These are phyloP conservation scores for Exophiala spinifera DNA, from an alignment of 2,329 filamentous ascomycete genomes.

Conservation along the genomic window DNA sequence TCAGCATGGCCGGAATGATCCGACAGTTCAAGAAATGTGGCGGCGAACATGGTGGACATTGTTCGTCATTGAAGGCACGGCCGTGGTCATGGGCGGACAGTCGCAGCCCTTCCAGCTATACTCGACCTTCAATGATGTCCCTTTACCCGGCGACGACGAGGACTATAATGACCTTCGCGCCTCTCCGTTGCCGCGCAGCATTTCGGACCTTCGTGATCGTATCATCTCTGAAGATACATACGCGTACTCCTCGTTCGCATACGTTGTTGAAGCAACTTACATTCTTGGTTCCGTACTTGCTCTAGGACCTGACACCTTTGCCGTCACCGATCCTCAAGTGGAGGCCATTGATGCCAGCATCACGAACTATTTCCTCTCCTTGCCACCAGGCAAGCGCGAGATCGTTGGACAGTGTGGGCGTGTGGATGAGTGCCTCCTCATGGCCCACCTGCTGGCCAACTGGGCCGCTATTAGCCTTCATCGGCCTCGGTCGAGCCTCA, in stretches of 20 bases:
- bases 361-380: constrained; percentile 74
- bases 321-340: constrained; percentile 45
- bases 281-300: constrained; percentile 73
- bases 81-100: constrained; percentile 62
- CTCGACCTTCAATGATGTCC: constrained; percentile 68
- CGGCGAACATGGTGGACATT: constrained; percentile 88
- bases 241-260: constrained; percentile 78
- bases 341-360: constrained; percentile 58
- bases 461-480: constrained; percentile 68
- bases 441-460: constrained; percentile 39
- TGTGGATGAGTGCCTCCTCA: constrained; percentile 63
- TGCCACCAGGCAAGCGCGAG: constrained; percentile 69
- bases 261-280: constrained; percentile 75
- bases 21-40: constrained; percentile 76
- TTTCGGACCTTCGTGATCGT: constrained; percentile 58
- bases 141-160: constrained; percentile 78
- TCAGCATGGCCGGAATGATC: constrained; percentile 49
- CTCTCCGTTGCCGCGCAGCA: constrained; percentile 58
- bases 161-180: constrained; percentile 53
- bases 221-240: constrained; percentile 69
- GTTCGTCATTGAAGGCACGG: constrained; percentile 78
- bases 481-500: constrained; percentile 73
- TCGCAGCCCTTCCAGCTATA: constrained; percentile 48
- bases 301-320: constrained; percentile 32
- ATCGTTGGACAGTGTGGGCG: constrained; percentile 66